Evolutionary conservation across 192 early-diverging fungal species (phyloP), one percentile per base, ranked within the genome.

Genomic region (Mortierella claussenii): DNA sequence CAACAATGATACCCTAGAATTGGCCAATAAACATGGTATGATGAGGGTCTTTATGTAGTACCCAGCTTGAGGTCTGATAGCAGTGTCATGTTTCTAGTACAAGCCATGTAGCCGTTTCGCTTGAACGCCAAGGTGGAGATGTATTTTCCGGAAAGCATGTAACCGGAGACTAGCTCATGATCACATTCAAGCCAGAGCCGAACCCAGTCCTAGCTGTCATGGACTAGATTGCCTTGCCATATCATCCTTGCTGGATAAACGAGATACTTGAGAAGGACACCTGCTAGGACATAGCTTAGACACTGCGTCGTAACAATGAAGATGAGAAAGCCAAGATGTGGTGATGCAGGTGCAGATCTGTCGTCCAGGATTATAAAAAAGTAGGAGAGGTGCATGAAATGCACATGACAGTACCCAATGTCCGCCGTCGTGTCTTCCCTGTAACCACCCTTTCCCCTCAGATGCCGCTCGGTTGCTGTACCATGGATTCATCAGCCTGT

Each of bases 181-280:
- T 79, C 34, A 91, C 79, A 49, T 87, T 88, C 23, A 88, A 63
- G 18, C 79, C 78, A 40, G 81, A 66, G 27, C 68, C 58, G 45
- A 79, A 74, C 37, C 81, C 82, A 27, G 87, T 78, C 32, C 88
- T 75, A 30, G 85, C 88, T 36, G 68, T 62, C 57, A 88, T 78
- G 76, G 37, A 86, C 84, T 12, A 98, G 81, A 23, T 84, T 91
- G 4, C 83, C 53, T 17, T 95, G 96, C 95, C 95, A 99, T 37
- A 94, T 79, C 93, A 96, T 96, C 5, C 86, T 82, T 1, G 90
- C 76, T 12, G 94, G 94, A 58, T 92, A 88, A 18, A 97, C 94
- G 1, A 34, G 95, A 76, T 79, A 89, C 91, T 37, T 87, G 40
- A 96, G 89, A 28, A 88, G 79, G 6, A 94, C 67, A 53, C 95